A percentile compares a stretch with the other conserved stretches of the same genome.
Conservation (phyloP, 106 monocot genomes). For the Acorus gramineus region DNA sequence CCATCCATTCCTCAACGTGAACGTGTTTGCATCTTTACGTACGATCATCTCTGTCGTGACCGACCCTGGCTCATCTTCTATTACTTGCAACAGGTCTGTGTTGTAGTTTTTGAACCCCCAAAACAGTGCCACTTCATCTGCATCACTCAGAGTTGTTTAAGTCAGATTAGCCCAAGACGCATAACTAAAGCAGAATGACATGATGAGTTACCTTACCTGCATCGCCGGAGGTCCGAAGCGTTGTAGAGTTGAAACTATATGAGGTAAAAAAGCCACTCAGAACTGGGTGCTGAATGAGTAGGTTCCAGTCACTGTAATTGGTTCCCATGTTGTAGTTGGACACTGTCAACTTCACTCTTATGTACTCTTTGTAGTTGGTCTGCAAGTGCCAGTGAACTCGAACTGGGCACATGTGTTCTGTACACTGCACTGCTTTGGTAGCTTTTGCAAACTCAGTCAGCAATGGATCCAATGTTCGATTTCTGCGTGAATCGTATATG, state of each 20-base stretch:
- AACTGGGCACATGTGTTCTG: constrained; percentile 19
- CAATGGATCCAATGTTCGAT: neutral
- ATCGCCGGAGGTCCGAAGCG: neutral
- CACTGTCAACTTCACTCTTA: constrained; percentile 17
- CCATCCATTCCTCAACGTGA: constrained; percentile 16
- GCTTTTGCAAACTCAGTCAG: neutral
- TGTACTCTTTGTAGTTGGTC: constrained; percentile 12
- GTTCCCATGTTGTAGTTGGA: constrained; percentile 5
- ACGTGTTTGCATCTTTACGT: constrained; percentile 7
- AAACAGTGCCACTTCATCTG: constrained; percentile 23
- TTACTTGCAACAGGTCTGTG: constrained; percentile 9
- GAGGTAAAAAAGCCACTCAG: neutral
- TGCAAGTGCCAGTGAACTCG: constrained; percentile 22
- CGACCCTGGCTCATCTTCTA: constrained; percentile 2
- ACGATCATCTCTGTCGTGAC: constrained; percentile 14
- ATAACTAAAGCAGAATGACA: too few relatives aligned
- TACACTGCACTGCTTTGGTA: neutral
- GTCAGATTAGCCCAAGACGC: neutral
- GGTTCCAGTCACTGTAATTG: constrained; percentile 14
- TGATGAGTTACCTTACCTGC: neutral
- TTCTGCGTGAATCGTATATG: neutral
- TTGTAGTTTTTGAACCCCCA: constrained; percentile 21
- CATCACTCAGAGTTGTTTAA: neutral
- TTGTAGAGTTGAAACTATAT: constrained; percentile 13
- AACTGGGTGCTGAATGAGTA: constrained; percentile 13